Conservation (phyloP, 108 stramenopile genomes). For the Skeletonema costatum region DNA sequence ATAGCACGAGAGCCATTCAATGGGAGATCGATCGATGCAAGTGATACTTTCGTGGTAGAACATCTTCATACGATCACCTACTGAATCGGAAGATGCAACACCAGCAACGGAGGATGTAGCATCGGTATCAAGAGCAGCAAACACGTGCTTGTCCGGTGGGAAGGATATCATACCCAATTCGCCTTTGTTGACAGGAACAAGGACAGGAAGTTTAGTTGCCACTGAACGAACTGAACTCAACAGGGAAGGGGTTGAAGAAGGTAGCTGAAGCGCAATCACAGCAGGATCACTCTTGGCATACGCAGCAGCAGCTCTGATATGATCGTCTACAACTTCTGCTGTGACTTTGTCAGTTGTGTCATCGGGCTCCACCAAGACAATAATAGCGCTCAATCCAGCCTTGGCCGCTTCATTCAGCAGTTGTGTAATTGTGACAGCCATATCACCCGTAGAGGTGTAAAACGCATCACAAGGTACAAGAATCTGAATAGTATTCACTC, state of each 20-base stretch:
- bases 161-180: constrained; percentile 27
- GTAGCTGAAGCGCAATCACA: constrained; percentile 57
- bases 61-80: constrained; percentile 72
- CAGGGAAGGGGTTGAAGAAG: constrained; percentile 31
- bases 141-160: constrained; percentile 43
- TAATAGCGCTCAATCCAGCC: constrained; percentile 50
- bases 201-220: constrained; percentile 31
- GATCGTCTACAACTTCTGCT: constrained; percentile 24
- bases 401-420: constrained; percentile 29
- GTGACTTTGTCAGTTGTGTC: not conserved
- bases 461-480: constrained; percentile 56
- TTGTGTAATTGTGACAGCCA: not conserved
- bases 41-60: constrained; percentile 73
- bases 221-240: constrained; percentile 35
- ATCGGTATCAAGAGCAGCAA: constrained; percentile 49
- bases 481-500: constrained; percentile 77
- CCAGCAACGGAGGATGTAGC: constrained; percentile 58
- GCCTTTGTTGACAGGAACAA: constrained; percentile 55
- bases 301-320: constrained; percentile 49
- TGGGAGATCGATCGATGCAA: constrained; percentile 67
- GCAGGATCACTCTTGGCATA: constrained; percentile 31
- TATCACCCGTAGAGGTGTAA: constrained; percentile 7
- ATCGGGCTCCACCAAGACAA: constrained; percentile 29
- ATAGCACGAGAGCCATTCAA: constrained; percentile 67
- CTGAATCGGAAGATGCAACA: constrained; percentile 60